Conservation (phyloP, 768 basidiomycete species). For the Mycena pura region DNA sequence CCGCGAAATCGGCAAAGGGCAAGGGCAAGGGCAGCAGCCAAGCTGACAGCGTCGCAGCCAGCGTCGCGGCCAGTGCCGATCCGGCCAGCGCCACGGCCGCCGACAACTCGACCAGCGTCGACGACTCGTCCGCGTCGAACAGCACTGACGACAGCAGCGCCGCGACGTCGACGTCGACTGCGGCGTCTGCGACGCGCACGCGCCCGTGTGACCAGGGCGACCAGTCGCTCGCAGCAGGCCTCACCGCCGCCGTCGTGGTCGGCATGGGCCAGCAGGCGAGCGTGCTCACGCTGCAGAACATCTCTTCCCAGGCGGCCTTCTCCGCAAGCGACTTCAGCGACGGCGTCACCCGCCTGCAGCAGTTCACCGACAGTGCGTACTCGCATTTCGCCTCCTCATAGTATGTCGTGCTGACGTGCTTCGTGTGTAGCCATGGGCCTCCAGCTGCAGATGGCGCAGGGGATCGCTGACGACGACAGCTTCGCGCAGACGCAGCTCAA, state of each 20-base stretch:
- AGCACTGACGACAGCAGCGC: neutral
- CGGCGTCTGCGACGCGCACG: conserved; percentile 10
- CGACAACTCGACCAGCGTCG: conserved; percentile 1
- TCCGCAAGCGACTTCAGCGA: conserved; percentile 8
- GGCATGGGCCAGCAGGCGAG: conserved; percentile 20
- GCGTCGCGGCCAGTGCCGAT: neutral
- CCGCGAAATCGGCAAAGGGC: neutral
- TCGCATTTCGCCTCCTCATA: neutral
- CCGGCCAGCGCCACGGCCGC: neutral
- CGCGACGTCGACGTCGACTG: neutral
- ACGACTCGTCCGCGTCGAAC: neutral
- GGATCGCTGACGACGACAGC: conserved; percentile 22
- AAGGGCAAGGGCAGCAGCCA: too few relatives aligned
- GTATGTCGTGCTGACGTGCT: neutral
- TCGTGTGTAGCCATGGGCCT: neutral
- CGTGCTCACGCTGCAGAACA: conserved; percentile 14
- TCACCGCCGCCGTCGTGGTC: conserved; percentile 6
- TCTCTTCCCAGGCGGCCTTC: too few relatives aligned
- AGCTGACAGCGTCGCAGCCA: too few relatives aligned
- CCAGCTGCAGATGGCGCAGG: conserved; percentile 23
- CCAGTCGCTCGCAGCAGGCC: conserved; percentile 24
- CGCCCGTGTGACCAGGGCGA: conserved; percentile 26
- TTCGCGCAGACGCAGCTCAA: conserved; percentile 22
- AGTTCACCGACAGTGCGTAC: conserved; percentile 15
- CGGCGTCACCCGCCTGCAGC: conserved; percentile 11